Evolutionary conservation across 305 asterid genomes (phyloP).

Genomic region (Fraxinus latifolia): DNA sequence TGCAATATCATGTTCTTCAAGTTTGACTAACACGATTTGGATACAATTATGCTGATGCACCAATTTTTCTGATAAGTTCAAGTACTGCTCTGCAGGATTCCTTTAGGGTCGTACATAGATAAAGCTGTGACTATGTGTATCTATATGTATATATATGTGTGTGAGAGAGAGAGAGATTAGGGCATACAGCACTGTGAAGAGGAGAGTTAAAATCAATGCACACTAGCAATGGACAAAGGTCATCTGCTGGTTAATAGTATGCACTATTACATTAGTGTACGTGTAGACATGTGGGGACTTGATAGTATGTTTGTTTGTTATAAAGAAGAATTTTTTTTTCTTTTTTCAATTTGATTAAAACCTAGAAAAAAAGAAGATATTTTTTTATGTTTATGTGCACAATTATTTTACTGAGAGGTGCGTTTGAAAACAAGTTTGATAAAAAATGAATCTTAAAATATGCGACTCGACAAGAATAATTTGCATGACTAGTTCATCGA

Average conservation of each 20-base stretch:
- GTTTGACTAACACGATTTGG: not conserved
- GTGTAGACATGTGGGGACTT: not conserved
- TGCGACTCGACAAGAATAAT: not conserved
- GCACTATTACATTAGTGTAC: not conserved
- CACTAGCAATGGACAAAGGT: not conserved
- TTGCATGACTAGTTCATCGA: not conserved
- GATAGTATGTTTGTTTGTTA: not conserved
- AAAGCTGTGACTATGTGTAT: not conserved
- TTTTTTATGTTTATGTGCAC: not conserved
- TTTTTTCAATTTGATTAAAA: not conserved
- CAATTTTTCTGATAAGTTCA: not conserved
- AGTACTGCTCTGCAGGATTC: constrained; percentile 6
- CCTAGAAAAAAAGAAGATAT: not conserved
- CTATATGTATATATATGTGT: not conserved
- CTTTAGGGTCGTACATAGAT: not conserved
- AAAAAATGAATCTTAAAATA: not conserved
- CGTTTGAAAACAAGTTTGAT: not conserved
- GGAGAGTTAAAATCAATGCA: not conserved
- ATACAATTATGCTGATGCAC: not conserved
- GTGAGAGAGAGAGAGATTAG: not conserved
- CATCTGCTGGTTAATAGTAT: not conserved
- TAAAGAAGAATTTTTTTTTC: too few relatives aligned
- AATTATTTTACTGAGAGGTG: not conserved
- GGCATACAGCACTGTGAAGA: not conserved
- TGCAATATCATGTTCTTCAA: not conserved